Percentiles rank a stretch among this genome's conserved stretches.
Conservation (phyloP, 345 rosid genomes). For the Melaleuca quinquenervia region DNA sequence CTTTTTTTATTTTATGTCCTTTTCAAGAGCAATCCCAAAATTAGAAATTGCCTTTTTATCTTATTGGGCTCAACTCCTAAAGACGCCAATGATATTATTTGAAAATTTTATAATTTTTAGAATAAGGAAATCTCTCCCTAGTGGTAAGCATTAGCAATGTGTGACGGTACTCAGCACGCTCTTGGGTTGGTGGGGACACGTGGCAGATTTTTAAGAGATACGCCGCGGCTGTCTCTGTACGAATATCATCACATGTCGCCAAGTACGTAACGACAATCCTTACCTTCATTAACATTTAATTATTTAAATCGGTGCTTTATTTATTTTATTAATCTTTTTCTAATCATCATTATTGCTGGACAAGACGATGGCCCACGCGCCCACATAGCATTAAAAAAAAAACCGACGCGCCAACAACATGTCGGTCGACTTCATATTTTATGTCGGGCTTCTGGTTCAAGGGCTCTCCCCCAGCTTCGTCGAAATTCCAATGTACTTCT, state of each 20-base stretch:
- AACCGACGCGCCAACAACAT: neutral
- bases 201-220: neutral
- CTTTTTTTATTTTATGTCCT: neutral
- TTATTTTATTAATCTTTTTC: too few relatives aligned
- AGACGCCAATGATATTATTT: neutral
- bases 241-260: neutral
- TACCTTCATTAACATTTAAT: neutral
- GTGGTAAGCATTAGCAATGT: neutral
- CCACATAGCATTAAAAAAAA: neutral
- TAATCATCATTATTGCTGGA: neutral
- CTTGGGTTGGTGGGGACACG: neutral
- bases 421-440: neutral
- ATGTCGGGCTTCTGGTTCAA: too few relatives aligned
- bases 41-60: neutral
- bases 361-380: neutral
- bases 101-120: too few relatives aligned
- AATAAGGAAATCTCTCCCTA: rapidly evolving
- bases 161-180: neutral
- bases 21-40: neutral
- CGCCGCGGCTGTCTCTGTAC: neutral
- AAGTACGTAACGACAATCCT: neutral
- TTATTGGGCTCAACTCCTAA: neutral
- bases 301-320: neutral
- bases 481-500: neutral
- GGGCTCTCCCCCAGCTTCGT: neutral